A percentile compares a stretch with the other conserved stretches of the same genome.
phyloP scores from a whole-genome alignment of 2,329 filamentous ascomycete genomes.

The Fusarium illudens region DNA sequence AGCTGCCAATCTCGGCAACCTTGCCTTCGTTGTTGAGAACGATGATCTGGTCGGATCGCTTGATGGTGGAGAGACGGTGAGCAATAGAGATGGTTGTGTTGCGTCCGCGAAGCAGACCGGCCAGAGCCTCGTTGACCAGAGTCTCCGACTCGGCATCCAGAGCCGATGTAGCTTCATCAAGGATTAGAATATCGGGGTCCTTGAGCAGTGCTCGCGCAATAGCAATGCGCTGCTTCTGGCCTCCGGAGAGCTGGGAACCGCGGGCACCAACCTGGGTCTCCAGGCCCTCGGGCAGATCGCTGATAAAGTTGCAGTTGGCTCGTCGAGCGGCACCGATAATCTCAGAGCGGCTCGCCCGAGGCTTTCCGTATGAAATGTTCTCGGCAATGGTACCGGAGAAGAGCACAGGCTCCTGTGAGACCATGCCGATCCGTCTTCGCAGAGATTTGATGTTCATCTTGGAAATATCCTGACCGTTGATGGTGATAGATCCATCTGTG shows the following conservation, averaged over 20 bases:
- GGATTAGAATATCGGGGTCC: constrained; percentile 93
- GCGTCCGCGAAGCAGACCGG: constrained; percentile 79
- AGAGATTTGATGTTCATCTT: constrained; percentile 93
- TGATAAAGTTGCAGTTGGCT: constrained; percentile 96
- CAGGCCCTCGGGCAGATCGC: constrained; percentile 93
- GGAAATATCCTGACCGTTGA: constrained; percentile 84
- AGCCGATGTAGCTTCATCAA: constrained; percentile 96
- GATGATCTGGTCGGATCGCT: constrained; percentile 93
- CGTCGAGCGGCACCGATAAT: constrained; percentile 88
- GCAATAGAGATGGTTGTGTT: constrained; percentile 99
- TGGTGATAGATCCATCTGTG: constrained; percentile 77
- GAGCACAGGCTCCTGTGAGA: constrained; percentile 93
- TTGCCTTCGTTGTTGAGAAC: constrained; percentile 86
- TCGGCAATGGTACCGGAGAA: constrained; percentile 86
- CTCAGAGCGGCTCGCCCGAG: constrained; percentile 77
- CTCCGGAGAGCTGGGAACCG: constrained; percentile 92
- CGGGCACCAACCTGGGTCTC: constrained; percentile 93
- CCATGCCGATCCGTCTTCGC: constrained; percentile 90
- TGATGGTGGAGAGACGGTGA: constrained; percentile 94
- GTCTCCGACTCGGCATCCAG: constrained; percentile 97
- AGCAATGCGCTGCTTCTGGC: constrained; percentile 97
- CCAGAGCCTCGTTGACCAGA: constrained; percentile 89
- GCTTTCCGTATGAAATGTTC: constrained; percentile 91
- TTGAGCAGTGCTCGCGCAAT: constrained; percentile 96
- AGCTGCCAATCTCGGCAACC: constrained; percentile 91